These are phyloP conservation scores for Aureobasidium sp. DNA, from an alignment of 2,329 filamentous ascomycete genomes.

Conservation along the genomic window DNA sequence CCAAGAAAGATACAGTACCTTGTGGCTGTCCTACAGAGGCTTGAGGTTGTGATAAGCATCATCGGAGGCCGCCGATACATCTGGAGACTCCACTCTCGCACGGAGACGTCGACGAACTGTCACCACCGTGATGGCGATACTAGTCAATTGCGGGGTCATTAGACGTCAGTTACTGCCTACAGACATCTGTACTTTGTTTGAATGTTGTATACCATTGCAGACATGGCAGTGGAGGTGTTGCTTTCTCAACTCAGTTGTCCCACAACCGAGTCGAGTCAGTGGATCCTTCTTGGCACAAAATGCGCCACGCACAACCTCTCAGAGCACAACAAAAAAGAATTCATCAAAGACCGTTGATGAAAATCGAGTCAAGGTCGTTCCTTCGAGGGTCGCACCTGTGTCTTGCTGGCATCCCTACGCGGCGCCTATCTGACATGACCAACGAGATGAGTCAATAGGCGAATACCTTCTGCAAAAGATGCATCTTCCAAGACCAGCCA, in stretches of 20 bases:
- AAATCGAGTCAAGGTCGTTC: not conserved
- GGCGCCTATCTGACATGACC: constrained; percentile 10
- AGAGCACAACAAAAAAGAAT: not conserved
- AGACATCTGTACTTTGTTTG: not conserved
- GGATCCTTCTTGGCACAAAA: constrained; percentile 2
- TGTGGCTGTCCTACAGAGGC: constrained; percentile 3
- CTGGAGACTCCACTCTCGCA: constrained; percentile 12
- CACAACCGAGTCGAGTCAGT: not conserved
- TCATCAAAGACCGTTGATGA: not conserved
- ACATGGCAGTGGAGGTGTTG: not conserved
- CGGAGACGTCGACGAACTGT: constrained; percentile 1
- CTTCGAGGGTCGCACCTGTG: not conserved
- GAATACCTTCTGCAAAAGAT: not conserved
- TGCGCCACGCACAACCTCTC: not conserved
- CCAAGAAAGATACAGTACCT: not conserved
- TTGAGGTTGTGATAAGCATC: constrained; percentile 14
- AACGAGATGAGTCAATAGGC: constrained; percentile 7
- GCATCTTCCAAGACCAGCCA: constrained; percentile 7
- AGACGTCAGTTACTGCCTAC: not conserved
- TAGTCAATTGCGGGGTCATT: constrained; percentile 11
- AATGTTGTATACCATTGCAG: not conserved
- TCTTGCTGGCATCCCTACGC: not conserved
- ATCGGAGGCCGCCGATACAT: constrained; percentile 10
- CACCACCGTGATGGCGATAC: constrained; percentile 5
- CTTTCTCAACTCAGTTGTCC: not conserved